phyloP scores from a whole-genome alignment of 139 green algal genomes.

The Chlorella sp. region DNA sequence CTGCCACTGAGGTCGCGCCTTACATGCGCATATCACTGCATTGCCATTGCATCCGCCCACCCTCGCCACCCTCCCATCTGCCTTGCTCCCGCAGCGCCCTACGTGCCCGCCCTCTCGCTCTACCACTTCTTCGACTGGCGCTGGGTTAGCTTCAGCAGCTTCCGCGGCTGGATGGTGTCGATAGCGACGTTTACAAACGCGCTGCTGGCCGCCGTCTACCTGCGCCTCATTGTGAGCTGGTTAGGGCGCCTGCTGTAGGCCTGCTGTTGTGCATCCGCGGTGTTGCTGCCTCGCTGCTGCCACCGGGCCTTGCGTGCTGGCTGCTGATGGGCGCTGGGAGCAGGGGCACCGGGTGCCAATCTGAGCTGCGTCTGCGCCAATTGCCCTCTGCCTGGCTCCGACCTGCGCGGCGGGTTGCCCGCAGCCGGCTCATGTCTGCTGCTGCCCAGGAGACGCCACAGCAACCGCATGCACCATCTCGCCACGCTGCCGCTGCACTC shows the following conservation, averaged over 20 bases:
- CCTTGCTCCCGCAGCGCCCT: conserved; percentile 55
- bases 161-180: conserved; percentile 64
- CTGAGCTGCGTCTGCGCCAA: too few relatives aligned
- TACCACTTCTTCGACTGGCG: conserved; percentile 71
- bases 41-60: too few relatives aligned
- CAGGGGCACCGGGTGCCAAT: too few relatives aligned
- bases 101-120: conserved; percentile 55
- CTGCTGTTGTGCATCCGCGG: not conserved
- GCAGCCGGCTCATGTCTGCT: too few relatives aligned
- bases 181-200: conserved; percentile 62
- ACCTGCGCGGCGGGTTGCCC: not conserved
- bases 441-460: too few relatives aligned
- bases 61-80: not conserved
- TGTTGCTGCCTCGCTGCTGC: not conserved
- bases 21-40: too few relatives aligned
- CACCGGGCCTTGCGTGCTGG: too few relatives aligned
- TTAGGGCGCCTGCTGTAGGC: not conserved
- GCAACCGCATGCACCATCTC: not conserved
- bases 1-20: too few relatives aligned
- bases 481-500: not conserved
- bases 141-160: conserved; percentile 52
- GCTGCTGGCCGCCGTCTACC: conserved; percentile 46
- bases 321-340: too few relatives aligned
- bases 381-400: not conserved
- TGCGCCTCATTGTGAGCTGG: conserved; percentile 28